These are phyloP conservation scores for Suillus bovinus DNA, from an alignment of 768 basidiomycete genomes.

Conservation along the genomic window DNA sequence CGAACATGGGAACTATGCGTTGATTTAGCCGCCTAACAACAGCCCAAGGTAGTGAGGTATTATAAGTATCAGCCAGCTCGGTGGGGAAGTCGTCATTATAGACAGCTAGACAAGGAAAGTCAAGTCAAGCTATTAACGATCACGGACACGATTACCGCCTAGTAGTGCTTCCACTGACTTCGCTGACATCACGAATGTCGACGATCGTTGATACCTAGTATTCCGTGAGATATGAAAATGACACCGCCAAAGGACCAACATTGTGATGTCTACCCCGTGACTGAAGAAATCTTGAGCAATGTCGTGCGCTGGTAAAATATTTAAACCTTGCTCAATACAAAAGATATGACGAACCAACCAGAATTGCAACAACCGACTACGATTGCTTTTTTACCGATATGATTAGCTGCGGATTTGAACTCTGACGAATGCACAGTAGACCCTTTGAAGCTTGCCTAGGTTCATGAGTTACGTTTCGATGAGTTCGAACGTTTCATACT, in stretches of 20 bases:
- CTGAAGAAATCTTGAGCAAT: slow-evolving; percentile 37
- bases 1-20: slow-evolving; percentile 16
- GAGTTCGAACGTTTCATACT: not conserved
- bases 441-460: slow-evolving; percentile 54
- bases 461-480: not conserved
- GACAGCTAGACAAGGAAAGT: slow-evolving; percentile 9
- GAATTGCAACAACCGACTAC: slow-evolving; percentile 72
- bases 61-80: slow-evolving; percentile 23
- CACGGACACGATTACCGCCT: slow-evolving; percentile 7
- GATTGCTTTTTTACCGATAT: slow-evolving; percentile 62
- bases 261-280: slow-evolving; percentile 31
- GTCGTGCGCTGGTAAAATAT: slow-evolving; percentile 30
- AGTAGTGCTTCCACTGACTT: slow-evolving; percentile 12
- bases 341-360: slow-evolving; percentile 30
- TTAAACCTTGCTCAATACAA: not conserved
- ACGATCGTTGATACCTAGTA: slow-evolving; percentile 26
- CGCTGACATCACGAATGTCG: slow-evolving; percentile 23
- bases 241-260: slow-evolving; percentile 13
- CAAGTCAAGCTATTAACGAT: not conserved
- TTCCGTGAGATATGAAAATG: slow-evolving; percentile 8
- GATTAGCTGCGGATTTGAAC: slow-evolving; percentile 48
- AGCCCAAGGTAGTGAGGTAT: slow-evolving; percentile 18
- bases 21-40: slow-evolving; percentile 21
- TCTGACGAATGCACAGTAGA: slow-evolving; percentile 50
- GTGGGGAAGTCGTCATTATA: slow-evolving; percentile 24